These are phyloP conservation scores for Dothideomycetes sp. DNA, from an alignment of 2,329 filamentous ascomycete species.

Conservation along the genomic window DNA sequence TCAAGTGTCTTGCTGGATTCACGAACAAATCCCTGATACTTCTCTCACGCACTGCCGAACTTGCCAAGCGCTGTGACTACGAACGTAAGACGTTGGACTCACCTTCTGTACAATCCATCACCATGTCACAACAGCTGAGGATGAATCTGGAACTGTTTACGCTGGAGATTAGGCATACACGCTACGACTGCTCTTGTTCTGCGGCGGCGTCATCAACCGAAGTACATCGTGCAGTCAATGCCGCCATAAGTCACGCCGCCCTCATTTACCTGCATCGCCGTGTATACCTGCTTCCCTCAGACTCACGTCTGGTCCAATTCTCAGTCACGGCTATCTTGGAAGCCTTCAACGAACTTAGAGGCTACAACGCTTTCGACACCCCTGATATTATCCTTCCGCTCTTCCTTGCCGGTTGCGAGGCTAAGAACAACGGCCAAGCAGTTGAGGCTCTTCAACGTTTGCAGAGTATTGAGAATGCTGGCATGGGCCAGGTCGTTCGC, in stretches of 20 bases:
- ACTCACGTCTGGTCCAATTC: slow-evolving; percentile 9
- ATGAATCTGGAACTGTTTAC: slow-evolving; percentile 9
- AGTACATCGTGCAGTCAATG: slow-evolving; percentile 10
- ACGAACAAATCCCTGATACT: slow-evolving; percentile 9
- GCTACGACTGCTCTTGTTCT: slow-evolving; percentile 8
- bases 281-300: slow-evolving; percentile 7
- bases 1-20: slow-evolving; percentile 12
- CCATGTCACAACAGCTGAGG: slow-evolving; percentile 10
- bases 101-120: not conserved
- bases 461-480: slow-evolving; percentile 11
- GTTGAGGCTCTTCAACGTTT: slow-evolving; percentile 9
- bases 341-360: slow-evolving; percentile 4
- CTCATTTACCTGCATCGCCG: slow-evolving; percentile 11
- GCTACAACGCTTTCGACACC: slow-evolving; percentile 11
- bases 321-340: slow-evolving; percentile 9
- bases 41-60: slow-evolving; percentile 5
- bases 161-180: slow-evolving; percentile 9
- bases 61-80: slow-evolving; percentile 12
- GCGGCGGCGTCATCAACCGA: slow-evolving; percentile 3
- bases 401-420: slow-evolving; percentile 11
- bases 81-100: slow-evolving; percentile 1
- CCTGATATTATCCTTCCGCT: slow-evolving; percentile 13
- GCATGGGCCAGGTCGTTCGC: slow-evolving; percentile 10
- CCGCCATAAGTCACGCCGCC: slow-evolving; percentile 4
- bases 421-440: slow-evolving; percentile 2